Percentiles rank a stretch among this genome's conserved stretches.
Conservation (phyloP, 306 rosid genomes). For the Cotoneaster glaucophyllus region DNA sequence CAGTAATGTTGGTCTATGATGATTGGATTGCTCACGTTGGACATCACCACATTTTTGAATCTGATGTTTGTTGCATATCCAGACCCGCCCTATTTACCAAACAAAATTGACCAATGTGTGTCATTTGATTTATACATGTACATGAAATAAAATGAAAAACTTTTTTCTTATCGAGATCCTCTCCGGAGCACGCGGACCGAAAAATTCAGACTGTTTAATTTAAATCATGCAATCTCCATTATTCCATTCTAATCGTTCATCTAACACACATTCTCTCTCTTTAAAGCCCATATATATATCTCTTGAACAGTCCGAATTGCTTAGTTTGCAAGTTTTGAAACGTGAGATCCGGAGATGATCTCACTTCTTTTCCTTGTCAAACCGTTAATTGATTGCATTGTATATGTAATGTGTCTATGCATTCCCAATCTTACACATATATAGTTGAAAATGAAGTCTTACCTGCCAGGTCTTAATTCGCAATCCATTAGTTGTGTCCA, state of each 20-base stretch:
- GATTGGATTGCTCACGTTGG: slow-evolving; percentile 71
- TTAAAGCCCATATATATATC: too few species aligned
- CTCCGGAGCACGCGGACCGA: too few species aligned
- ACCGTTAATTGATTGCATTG: not conserved
- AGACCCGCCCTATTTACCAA: slow-evolving; percentile 50
- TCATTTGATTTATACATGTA: not conserved
- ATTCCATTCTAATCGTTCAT: too few species aligned
- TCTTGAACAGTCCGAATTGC: too few species aligned
- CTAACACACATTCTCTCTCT: too few species aligned
- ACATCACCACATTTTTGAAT: slow-evolving; percentile 49
- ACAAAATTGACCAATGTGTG: not conserved
- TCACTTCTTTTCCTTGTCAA: not conserved
- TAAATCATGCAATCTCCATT: too few species aligned
- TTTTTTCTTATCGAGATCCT: too few species aligned
- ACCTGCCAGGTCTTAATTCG: slow-evolving; percentile 97
- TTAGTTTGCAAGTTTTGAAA: too few species aligned
- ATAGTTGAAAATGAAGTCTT: not conserved
- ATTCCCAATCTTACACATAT: not conserved
- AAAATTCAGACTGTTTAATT: too few species aligned
- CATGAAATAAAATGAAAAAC: not conserved
- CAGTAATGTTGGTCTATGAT: slow-evolving; percentile 84
- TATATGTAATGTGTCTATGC: not conserved
- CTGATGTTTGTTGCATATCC: slow-evolving; percentile 61
- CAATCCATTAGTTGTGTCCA: slow-evolving; percentile 74
- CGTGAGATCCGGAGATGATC: too few species aligned